A percentile compares a stretch with the other conserved stretches of the same genome.
phyloP scores from a whole-genome alignment of 2,329 filamentous ascomycete genomes.

The Cordyceps cateniannulata region DNA sequence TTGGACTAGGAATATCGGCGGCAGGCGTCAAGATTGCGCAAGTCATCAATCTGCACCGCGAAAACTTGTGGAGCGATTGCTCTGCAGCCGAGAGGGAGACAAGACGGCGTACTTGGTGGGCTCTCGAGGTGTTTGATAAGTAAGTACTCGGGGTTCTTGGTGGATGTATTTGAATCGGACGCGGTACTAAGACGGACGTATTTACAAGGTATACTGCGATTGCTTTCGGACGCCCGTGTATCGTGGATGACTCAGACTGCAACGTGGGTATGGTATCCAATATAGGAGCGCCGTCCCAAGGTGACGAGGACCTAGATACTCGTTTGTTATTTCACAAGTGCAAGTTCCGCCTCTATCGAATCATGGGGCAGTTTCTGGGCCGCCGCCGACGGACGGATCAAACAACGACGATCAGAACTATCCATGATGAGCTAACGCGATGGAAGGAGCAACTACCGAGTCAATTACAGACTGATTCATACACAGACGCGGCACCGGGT shows the following conservation, averaged over 20 bases:
- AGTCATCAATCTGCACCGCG: conserved; percentile 11
- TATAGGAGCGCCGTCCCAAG: background rate
- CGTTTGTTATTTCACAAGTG: background rate
- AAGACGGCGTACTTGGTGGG: conserved; percentile 11
- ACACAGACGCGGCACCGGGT: background rate
- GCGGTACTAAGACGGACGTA: too few species aligned
- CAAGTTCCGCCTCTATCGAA: conserved; percentile 11
- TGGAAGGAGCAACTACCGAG: conserved; percentile 5
- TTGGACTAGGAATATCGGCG: conserved; percentile 11
- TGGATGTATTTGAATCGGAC: too few species aligned
- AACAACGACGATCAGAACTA: background rate
- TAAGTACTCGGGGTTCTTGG: background rate
- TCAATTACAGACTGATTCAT: conserved; percentile 2
- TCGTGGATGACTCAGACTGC: conserved; percentile 11
- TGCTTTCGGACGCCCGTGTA: conserved; percentile 11
- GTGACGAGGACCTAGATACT: background rate
- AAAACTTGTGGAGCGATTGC: conserved; percentile 2
- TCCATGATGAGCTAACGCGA: background rate
- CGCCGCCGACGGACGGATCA: background rate
- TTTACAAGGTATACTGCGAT: conserved; percentile 5
- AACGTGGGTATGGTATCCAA: conserved; percentile 7
- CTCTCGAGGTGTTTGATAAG: conserved; percentile 13
- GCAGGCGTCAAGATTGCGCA: conserved; percentile 13
- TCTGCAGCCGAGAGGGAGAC: conserved; percentile 4
- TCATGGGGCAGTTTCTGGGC: conserved; percentile 10